phyloP scores from a whole-genome alignment of 2,329 filamentous ascomycete species.

The Pleurostoma richardsiae region DNA sequence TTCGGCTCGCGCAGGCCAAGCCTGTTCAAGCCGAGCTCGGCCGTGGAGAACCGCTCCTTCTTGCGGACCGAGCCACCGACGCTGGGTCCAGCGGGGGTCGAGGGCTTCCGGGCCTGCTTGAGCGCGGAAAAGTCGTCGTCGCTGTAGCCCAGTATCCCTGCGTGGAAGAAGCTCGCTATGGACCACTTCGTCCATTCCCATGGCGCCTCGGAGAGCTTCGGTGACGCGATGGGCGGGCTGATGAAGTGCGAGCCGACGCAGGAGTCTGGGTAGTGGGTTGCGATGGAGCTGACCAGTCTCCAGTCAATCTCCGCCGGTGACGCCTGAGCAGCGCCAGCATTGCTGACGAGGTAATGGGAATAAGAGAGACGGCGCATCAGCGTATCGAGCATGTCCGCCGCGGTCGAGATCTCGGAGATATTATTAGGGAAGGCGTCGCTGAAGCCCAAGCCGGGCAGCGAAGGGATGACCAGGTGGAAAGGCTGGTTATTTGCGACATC shows the following conservation, averaged over 20 bases:
- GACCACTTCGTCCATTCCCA: conserved; percentile 51
- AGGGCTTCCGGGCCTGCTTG: conserved; percentile 14
- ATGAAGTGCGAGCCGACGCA: conserved; percentile 59
- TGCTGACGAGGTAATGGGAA: conserved; percentile 50
- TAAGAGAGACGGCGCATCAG: conserved; percentile 61
- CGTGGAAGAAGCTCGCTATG: conserved; percentile 42
- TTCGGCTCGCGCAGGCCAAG: conserved; percentile 39
- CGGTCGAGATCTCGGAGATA: conserved; percentile 41
- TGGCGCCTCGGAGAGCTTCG: conserved; percentile 36
- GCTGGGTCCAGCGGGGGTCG: background rate
- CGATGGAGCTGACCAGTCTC: conserved; percentile 41
- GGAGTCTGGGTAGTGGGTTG: conserved; percentile 36
- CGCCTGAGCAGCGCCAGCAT: conserved; percentile 39
- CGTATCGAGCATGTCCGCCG: conserved; percentile 49
- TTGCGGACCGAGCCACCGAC: background rate
- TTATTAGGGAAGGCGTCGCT: conserved; percentile 54
- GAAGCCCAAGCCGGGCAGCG: conserved; percentile 62
- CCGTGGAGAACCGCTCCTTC: conserved; percentile 11
- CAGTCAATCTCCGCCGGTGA: conserved; percentile 47
- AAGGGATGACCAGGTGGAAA: conserved; percentile 64
- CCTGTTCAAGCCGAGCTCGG: conserved; percentile 21
- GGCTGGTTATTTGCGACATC: conserved; percentile 38
- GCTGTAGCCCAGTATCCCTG: conserved; percentile 50
- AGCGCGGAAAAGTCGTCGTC: conserved; percentile 43
- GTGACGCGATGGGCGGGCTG: conserved; percentile 47